A percentile compares a stretch with the other conserved stretches of the same genome.
Evolutionary conservation across 1,284 basidiomycete species (phyloP).

Genomic region (Tranzscheliella williamsii): DNA sequence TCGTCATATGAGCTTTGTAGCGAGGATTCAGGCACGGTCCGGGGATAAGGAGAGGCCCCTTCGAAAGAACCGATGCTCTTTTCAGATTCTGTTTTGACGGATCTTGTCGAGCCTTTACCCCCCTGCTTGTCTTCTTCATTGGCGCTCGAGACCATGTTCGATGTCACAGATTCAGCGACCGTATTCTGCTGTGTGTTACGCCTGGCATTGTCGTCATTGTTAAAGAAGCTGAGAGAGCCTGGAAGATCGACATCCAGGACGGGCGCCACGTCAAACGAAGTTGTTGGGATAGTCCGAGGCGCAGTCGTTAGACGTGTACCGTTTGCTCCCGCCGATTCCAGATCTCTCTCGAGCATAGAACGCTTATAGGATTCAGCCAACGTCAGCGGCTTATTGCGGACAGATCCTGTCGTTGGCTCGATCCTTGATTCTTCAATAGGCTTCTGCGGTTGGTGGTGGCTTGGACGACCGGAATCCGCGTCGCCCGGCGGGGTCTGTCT

Average conservation of each 20-base stretch:
- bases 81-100: background rate
- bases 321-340: background rate
- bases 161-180: no score
- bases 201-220: conserved; percentile 7
- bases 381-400: conserved; percentile 15
- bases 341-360: conserved; percentile 21
- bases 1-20: conserved; percentile 15
- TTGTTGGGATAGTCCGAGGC: background rate
- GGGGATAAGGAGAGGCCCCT: background rate
- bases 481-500: no score
- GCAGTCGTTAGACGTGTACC: conserved; percentile 6
- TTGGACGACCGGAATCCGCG: no score
- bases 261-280: conserved; percentile 12
- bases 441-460: no score
- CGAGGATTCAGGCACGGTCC: background rate
- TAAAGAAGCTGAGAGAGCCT: conserved; percentile 23
- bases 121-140: background rate
- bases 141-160: background rate
- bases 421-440: no score
- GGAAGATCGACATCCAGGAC: conserved; percentile 34
- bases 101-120: background rate
- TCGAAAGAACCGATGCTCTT: conserved; percentile 1
- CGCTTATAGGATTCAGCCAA: conserved; percentile 27
- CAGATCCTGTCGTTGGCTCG: no score
- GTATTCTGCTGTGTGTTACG: background rate